Evolutionary conservation across 2,329 filamentous ascomycete genomes (phyloP).

Genomic region (Neofusicoccum parvum): DNA sequence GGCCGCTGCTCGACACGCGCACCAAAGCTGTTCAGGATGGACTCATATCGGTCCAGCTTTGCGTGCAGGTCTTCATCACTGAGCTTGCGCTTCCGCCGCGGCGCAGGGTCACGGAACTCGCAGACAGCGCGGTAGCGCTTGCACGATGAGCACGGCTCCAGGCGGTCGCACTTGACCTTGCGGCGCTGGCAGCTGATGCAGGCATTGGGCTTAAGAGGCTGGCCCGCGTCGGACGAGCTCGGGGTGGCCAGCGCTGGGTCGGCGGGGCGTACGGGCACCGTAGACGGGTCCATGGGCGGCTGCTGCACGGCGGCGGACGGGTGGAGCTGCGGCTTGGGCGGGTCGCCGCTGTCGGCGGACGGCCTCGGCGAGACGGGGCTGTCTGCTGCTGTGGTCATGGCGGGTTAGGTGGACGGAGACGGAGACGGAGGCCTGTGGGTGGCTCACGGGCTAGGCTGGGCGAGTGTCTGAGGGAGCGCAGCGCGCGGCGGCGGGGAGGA

Average conservation of each 20-base stretch:
- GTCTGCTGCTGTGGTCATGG: background rate
- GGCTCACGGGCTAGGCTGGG: background rate
- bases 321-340: background rate
- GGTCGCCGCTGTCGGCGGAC: background rate
- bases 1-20: conserved; percentile 31
- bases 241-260: background rate
- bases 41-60: conserved; percentile 35
- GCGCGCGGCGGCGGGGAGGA: background rate
- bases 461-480: too few species aligned
- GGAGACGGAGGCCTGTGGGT: background rate
- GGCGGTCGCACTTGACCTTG: conserved; percentile 39
- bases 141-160: conserved; percentile 35
- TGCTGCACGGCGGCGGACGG: too few species aligned
- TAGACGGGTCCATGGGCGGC: background rate
- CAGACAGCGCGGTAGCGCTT: conserved; percentile 34
- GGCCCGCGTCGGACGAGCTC: background rate
- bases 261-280: background rate
- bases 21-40: conserved; percentile 32
- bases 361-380: background rate
- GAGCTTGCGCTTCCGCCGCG: conserved; percentile 31
- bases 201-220: conserved; percentile 33
- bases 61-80: conserved; percentile 30
- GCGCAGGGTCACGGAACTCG: conserved; percentile 37
- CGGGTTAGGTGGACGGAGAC: background rate
- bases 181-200: conserved; percentile 38